A percentile compares a stretch with the other conserved stretches of the same genome.
Conservation (phyloP, 2,329 filamentous ascomycete species). For the Diaporthe amygdali region DNA sequence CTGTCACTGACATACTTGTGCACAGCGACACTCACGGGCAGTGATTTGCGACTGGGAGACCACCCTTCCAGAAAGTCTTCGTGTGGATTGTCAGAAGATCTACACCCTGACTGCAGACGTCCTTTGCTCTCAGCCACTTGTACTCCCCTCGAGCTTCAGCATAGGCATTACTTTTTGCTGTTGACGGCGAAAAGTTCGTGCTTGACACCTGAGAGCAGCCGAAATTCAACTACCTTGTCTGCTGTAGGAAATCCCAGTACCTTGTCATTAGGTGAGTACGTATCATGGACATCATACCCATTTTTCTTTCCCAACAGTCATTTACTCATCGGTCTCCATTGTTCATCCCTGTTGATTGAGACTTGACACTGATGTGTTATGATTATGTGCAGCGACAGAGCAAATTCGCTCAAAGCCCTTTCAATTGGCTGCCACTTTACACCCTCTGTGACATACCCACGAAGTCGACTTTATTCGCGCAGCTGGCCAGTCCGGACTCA, state of each 20-base stretch:
- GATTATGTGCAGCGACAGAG: background rate
- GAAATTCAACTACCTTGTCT: background rate
- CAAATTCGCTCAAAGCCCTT: background rate
- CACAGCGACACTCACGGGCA: too few relatives aligned
- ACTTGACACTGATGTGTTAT: background rate
- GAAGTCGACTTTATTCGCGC: background rate
- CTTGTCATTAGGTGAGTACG: background rate
- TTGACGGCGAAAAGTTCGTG: background rate
- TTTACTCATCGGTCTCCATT: too few relatives aligned
- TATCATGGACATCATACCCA: too few relatives aligned
- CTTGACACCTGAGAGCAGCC: background rate
- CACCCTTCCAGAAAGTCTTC: too few relatives aligned
- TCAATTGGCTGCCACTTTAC: background rate
- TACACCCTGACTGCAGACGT: background rate
- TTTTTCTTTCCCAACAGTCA: background rate
- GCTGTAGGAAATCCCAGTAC: background rate
- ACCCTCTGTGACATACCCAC: background rate
- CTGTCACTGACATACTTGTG: too few relatives aligned
- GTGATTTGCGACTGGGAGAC: too few relatives aligned
- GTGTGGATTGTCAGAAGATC: background rate
- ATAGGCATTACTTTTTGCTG: background rate
- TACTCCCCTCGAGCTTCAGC: background rate
- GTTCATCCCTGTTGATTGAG: background rate
- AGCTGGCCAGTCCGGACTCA: background rate
- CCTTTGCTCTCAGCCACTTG: background rate